Percentiles rank a stretch among this genome's conserved stretches.
phyloP scores from a whole-genome alignment of 768 basidiomycete genomes.

The Agrocybe pediades region DNA sequence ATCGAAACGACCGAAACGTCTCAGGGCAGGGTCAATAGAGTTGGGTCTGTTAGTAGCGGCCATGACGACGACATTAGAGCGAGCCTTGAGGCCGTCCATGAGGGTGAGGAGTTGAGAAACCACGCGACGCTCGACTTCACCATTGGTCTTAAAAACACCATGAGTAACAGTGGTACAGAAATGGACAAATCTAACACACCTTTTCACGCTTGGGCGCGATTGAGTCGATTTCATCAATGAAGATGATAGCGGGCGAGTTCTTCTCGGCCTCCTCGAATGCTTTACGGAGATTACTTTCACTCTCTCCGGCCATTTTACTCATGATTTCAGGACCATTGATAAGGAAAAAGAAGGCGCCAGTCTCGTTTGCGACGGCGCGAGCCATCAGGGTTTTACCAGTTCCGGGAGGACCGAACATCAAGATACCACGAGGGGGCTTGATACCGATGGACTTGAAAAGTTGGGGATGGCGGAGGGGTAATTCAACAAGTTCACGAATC shows the following conservation, averaged over 20 bases:
- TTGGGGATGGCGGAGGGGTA: conserved; percentile 97
- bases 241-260: conserved; percentile 99
- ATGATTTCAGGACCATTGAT: conserved; percentile 99
- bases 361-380: conserved; percentile 98
- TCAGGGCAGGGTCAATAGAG: conserved; percentile 97
- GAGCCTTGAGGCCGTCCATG: conserved; percentile 98
- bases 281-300: conserved; percentile 95
- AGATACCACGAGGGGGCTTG: conserved; percentile 98
- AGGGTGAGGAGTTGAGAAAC: conserved; percentile 98
- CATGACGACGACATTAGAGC: conserved; percentile 99
- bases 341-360: conserved; percentile 99
- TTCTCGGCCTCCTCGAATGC: conserved; percentile 99
- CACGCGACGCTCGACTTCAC: conserved; percentile 99
- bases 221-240: conserved; percentile 99
- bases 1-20: conserved; percentile 99
- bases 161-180: neutral
- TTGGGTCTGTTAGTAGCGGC: conserved; percentile 99
- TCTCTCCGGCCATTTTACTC: conserved; percentile 99
- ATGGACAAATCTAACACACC: conserved; percentile 47
- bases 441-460: conserved; percentile 99
- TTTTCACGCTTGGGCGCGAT: conserved; percentile 99
- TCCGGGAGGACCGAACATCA: conserved; percentile 98
- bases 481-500: conserved; percentile 98
- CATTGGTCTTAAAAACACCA: conserved; percentile 73
- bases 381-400: conserved; percentile 99